These are phyloP conservation scores for Malassezia slooffiae DNA, from an alignment of 1,284 basidiomycete genomes.

Conservation along the genomic window DNA sequence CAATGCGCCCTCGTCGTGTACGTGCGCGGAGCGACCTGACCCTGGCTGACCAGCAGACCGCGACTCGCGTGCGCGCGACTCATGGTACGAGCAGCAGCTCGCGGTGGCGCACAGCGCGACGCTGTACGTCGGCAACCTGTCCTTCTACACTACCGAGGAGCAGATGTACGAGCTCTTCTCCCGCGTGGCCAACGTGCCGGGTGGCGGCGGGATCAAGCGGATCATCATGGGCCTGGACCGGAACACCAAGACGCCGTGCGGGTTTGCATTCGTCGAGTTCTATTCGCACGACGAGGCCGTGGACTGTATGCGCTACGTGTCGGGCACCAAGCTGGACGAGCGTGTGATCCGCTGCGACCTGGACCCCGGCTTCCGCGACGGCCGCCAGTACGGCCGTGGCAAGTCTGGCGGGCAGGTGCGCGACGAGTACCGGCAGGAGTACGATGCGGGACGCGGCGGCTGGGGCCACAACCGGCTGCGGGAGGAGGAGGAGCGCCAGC, in stretches of 20 bases:
- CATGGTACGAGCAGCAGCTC: conserved; percentile 48
- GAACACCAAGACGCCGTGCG: conserved; percentile 94
- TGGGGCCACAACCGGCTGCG: conserved; percentile 61
- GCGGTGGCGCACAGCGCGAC: conserved; percentile 51
- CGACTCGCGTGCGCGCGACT: conserved; percentile 44
- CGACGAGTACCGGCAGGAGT: conserved; percentile 94
- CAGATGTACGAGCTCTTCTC: conserved; percentile 98
- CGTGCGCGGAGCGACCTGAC: conserved; percentile 43
- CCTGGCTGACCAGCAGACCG: conserved; percentile 29
- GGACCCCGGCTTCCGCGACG: conserved; percentile 94
- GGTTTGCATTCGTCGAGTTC: conserved; percentile 98
- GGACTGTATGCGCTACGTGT: conserved; percentile 82
- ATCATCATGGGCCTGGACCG: conserved; percentile 99
- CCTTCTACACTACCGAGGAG: conserved; percentile 76
- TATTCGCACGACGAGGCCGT: conserved; percentile 91
- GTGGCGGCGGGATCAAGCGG: conserved; percentile 89
- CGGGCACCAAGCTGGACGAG: conserved; percentile 97
- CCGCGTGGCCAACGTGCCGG: conserved; percentile 75
- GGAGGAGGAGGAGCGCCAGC: conserved; percentile 60
- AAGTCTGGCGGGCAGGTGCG: conserved; percentile 85
- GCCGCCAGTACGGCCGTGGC: conserved; percentile 90
- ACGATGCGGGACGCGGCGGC: conserved; percentile 69
- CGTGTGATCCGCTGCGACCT: conserved; percentile 95
- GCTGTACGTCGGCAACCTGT: conserved; percentile 59
- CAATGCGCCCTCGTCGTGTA: conserved; percentile 89